phyloP scores from a whole-genome alignment of 176 grass and related monocot species.

The Panicum miliaceum region DNA sequence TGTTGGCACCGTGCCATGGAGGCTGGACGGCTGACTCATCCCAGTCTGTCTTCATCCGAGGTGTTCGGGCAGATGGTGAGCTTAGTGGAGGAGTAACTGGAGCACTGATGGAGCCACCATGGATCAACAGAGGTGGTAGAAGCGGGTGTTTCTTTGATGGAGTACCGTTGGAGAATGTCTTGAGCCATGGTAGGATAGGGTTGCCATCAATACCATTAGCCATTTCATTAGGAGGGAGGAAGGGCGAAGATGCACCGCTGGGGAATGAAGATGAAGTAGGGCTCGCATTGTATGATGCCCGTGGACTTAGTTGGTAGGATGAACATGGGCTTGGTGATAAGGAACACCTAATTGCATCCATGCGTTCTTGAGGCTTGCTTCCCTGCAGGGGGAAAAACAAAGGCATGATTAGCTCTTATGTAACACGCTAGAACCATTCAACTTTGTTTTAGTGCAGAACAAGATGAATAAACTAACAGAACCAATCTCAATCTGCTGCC shows the following conservation, averaged over 20 bases:
- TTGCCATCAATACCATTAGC: conserved; percentile 51
- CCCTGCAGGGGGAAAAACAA: conserved; percentile 37
- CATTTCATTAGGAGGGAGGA: conserved; percentile 50
- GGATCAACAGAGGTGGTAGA: conserved; percentile 65
- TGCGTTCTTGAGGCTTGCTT: conserved; percentile 51
- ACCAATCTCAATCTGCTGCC: neutral
- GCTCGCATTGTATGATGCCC: conserved; percentile 79
- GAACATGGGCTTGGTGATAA: conserved; percentile 75
- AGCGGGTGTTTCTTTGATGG: conserved; percentile 66
- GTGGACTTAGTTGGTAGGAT: conserved; percentile 67
- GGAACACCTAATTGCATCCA: conserved; percentile 50
- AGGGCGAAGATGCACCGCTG: conserved; percentile 64
- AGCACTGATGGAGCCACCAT: conserved; percentile 80
- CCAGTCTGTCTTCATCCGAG: conserved; percentile 64
- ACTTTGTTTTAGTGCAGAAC: neutral
- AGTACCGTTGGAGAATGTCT: conserved; percentile 64
- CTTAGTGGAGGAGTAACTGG: conserved; percentile 91
- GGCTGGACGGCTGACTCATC: conserved; percentile 58
- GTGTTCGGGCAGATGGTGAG: conserved; percentile 66
- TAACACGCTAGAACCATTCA: neutral
- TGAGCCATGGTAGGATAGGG: conserved; percentile 69
- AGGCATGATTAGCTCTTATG: neutral
- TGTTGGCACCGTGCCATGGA: conserved; percentile 58
- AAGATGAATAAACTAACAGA: neutral
- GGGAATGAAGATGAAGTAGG: conserved; percentile 78